These are phyloP conservation scores for Wickerhamomyces subpelliculosus DNA, from an alignment of 805 yeast genomes.

Conservation along the genomic window DNA sequence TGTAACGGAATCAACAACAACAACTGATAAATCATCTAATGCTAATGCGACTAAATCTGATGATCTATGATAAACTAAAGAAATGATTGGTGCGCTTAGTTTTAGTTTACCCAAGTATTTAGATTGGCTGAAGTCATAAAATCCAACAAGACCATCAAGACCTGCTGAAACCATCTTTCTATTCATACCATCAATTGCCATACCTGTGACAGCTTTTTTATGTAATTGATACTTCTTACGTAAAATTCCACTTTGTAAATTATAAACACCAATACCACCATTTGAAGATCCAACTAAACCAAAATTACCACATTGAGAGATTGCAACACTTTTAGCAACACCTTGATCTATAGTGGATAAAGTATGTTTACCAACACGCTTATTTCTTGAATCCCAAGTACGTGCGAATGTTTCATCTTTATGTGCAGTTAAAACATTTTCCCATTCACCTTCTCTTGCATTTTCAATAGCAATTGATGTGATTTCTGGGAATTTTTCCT, in stretches of 20 bases:
- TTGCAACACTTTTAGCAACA: conserved; percentile 62
- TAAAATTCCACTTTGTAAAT: conserved; percentile 83
- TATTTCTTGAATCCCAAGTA: conserved; percentile 80
- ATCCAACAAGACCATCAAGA: conserved; percentile 82
- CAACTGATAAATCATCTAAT: conserved; percentile 79
- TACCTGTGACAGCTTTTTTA: conserved; percentile 78
- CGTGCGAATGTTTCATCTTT: conserved; percentile 77
- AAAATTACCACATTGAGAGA: conserved; percentile 94
- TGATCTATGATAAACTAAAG: conserved; percentile 68
- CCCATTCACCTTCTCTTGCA: conserved; percentile 87
- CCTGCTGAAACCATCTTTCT: conserved; percentile 81
- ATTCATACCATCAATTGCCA: conserved; percentile 87
- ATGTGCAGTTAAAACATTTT: conserved; percentile 84
- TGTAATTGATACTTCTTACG: conserved; percentile 67
- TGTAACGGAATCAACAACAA: conserved; percentile 75
- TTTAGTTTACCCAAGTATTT: conserved; percentile 58
- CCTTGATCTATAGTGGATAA: conserved; percentile 76
- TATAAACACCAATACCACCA: conserved; percentile 83
- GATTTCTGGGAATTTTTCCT: conserved; percentile 74
- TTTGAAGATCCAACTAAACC: conserved; percentile 82
- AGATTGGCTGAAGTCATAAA: conserved; percentile 75
- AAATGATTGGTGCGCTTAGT: conserved; percentile 72
- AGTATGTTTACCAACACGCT: conserved; percentile 70
- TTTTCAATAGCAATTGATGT: conserved; percentile 63
- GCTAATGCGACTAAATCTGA: conserved; percentile 84